A percentile compares a stretch with the other conserved stretches of the same genome.
Conservation (phyloP, 75 land plant species). For the Ceratopteris richardii region DNA sequence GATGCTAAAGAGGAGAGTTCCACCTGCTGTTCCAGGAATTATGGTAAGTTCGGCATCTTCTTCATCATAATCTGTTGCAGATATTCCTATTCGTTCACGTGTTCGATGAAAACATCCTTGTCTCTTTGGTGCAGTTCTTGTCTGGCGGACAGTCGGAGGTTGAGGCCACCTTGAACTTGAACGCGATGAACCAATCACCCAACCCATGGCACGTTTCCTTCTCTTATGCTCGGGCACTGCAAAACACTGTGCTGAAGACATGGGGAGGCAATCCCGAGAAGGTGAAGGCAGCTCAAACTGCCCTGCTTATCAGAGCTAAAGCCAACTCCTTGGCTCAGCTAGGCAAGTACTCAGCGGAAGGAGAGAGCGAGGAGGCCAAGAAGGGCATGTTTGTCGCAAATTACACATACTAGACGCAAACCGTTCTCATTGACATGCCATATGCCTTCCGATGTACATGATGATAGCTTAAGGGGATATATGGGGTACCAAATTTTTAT, state of each 20-base stretch:
- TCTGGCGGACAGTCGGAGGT: constrained; percentile 84
- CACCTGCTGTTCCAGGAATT: constrained; percentile 88
- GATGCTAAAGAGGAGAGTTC: constrained; percentile 50
- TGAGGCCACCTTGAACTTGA: too few species aligned
- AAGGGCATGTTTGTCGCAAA: constrained; percentile 61
- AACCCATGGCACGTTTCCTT: constrained; percentile 68
- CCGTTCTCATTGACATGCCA: too few species aligned
- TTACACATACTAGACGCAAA: constrained; percentile 39
- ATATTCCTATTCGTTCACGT: too few species aligned
- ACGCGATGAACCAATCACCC: constrained; percentile 60
- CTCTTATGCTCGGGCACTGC: constrained; percentile 58
- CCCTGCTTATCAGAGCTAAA: constrained; percentile 34
- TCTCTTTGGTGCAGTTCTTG: constrained; percentile 50
- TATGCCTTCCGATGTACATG: too few species aligned
- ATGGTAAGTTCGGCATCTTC: too few species aligned
- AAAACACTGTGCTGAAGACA: constrained; percentile 60
- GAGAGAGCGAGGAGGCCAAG: too few species aligned
- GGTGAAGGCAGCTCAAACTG: constrained; percentile 48
- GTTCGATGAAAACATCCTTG: too few species aligned
- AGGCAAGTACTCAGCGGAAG: constrained; percentile 54
- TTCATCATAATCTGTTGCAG: too few species aligned
- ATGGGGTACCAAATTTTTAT: too few species aligned
- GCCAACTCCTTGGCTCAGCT: constrained; percentile 61
- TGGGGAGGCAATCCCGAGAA: constrained; percentile 60
- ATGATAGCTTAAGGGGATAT: too few species aligned